Percentiles rank a stretch among this genome's conserved stretches.
Evolutionary conservation across 805 yeast genomes (phyloP).

Genomic region (Metschnikowia bowlesiae): DNA sequence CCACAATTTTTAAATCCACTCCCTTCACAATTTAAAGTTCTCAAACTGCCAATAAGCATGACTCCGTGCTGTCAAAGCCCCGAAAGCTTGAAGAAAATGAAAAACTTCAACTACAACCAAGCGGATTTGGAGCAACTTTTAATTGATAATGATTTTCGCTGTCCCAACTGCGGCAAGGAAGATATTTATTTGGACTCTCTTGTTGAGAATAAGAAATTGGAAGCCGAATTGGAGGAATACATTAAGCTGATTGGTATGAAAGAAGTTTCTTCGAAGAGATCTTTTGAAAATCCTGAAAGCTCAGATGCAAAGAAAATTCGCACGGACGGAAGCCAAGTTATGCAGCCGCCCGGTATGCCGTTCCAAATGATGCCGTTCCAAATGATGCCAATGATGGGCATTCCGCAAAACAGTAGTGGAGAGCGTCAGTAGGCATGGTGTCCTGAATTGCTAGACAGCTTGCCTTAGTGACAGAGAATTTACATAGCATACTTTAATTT

Average conservation of each 20-base stretch:
- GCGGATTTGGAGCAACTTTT: slow-evolving; percentile 42
- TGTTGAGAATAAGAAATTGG: slow-evolving; percentile 55
- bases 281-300: slow-evolving; percentile 15
- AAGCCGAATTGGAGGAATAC: slow-evolving; percentile 49
- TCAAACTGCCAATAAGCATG: slow-evolving; percentile 62
- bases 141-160: slow-evolving; percentile 78
- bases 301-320: slow-evolving; percentile 26
- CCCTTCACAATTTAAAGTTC: slow-evolving; percentile 37
- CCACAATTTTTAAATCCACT: slow-evolving; percentile 64
- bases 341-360: slow-evolving; percentile 11
- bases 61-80: slow-evolving; percentile 75
- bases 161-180: slow-evolving; percentile 78
- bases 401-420: slow-evolving; percentile 14
- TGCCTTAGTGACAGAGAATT: background rate
- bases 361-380: slow-evolving; percentile 18
- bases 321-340: slow-evolving; percentile 12
- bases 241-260: slow-evolving; percentile 38
- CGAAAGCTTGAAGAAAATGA: slow-evolving; percentile 53
- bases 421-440: background rate
- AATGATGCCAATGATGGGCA: slow-evolving; percentile 17
- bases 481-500: background rate
- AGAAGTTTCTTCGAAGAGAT: slow-evolving; percentile 22
- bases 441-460: background rate
- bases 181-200: slow-evolving; percentile 77
- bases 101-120: slow-evolving; percentile 36